These are phyloP conservation scores for Cladosporium cucumerinum DNA, from an alignment of 2,329 filamentous ascomycete genomes.

Conservation along the genomic window DNA sequence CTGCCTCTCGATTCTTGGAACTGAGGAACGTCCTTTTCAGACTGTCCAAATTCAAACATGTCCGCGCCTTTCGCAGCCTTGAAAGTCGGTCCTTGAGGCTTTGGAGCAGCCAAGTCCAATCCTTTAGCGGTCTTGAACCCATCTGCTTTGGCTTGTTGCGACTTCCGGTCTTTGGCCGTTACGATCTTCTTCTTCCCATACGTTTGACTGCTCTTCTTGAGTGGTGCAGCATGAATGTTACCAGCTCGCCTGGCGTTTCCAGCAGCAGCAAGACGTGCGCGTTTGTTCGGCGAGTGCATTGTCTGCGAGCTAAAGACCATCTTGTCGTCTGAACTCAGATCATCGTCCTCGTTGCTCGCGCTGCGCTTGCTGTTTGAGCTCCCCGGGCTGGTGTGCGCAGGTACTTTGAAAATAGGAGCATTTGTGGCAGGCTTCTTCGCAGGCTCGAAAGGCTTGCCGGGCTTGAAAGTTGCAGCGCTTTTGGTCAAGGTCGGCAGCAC, in stretches of 20 bases:
- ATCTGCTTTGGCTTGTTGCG: neutral
- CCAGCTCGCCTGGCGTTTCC: conserved; percentile 19
- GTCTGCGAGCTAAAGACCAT: conserved; percentile 20
- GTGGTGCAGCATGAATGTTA: conserved; percentile 20
- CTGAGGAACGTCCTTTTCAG: neutral
- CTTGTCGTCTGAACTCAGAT: conserved; percentile 10
- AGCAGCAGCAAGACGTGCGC: conserved; percentile 9
- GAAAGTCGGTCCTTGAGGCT: conserved; percentile 5
- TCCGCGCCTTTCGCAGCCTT: conserved; percentile 12
- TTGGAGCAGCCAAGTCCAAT: neutral
- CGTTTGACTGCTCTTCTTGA: neutral
- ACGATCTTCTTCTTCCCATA: conserved; percentile 6
- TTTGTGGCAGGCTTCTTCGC: neutral
- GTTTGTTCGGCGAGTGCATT: conserved; percentile 9
- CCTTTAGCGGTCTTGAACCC: conserved; percentile 10
- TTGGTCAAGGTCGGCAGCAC: conserved; percentile 13
- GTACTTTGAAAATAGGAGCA: neutral
- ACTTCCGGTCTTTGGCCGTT: conserved; percentile 14
- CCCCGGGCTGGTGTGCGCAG: neutral
- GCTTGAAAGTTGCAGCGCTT: conserved; percentile 10
- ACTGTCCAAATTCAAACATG: conserved; percentile 10
- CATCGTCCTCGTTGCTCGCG: neutral
- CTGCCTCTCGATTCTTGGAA: neutral
- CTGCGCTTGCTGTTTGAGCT: conserved; percentile 17
- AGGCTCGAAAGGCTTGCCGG: conserved; percentile 4